Evolutionary conservation across 2,329 filamentous ascomycete species (phyloP).

Genomic region (Amauroascus verrucosus): DNA sequence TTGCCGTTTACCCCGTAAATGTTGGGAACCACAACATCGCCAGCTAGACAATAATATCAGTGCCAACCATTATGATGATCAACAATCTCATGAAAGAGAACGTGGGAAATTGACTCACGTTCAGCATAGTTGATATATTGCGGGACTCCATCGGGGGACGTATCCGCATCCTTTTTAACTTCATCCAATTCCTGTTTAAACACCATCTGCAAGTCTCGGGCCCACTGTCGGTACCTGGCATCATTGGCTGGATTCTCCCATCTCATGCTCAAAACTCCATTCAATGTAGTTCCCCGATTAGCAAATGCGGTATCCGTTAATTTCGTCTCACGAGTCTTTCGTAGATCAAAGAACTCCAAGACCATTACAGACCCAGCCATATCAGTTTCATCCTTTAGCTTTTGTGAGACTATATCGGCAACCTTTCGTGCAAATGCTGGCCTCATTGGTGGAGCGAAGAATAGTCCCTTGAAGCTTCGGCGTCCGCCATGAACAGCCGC

Average conservation of each 20-base stretch:
- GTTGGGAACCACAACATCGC: conserved; percentile 26
- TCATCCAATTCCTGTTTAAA: conserved; percentile 23
- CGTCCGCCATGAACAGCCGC: conserved; percentile 24
- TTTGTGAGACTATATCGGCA: conserved; percentile 21
- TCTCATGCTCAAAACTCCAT: conserved; percentile 30
- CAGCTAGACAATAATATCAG: conserved; percentile 20
- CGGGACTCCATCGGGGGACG: conserved; percentile 19
- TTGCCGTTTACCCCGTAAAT: conserved; percentile 39
- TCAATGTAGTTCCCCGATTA: conserved; percentile 34
- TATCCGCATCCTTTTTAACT: conserved; percentile 1
- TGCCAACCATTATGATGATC: conserved; percentile 9
- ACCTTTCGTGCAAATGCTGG: conserved; percentile 23
- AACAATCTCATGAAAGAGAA: too few species aligned
- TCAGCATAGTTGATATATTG: conserved; percentile 29
- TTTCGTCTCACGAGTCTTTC: conserved; percentile 25
- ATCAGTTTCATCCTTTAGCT: conserved; percentile 20
- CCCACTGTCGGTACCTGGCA: conserved; percentile 26
- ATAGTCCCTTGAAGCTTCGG: conserved; percentile 31
- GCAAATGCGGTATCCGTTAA: conserved; percentile 33
- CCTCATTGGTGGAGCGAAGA: conserved; percentile 31
- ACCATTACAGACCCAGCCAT: conserved; percentile 23
- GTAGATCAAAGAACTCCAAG: conserved; percentile 33
- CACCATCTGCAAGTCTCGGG: conserved; percentile 25
- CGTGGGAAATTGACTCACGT: conserved; percentile 10
- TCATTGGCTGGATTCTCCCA: conserved; percentile 32